These are phyloP conservation scores for Didymella glomerata DNA, from an alignment of 2,329 filamentous ascomycete genomes.

Conservation along the genomic window DNA sequence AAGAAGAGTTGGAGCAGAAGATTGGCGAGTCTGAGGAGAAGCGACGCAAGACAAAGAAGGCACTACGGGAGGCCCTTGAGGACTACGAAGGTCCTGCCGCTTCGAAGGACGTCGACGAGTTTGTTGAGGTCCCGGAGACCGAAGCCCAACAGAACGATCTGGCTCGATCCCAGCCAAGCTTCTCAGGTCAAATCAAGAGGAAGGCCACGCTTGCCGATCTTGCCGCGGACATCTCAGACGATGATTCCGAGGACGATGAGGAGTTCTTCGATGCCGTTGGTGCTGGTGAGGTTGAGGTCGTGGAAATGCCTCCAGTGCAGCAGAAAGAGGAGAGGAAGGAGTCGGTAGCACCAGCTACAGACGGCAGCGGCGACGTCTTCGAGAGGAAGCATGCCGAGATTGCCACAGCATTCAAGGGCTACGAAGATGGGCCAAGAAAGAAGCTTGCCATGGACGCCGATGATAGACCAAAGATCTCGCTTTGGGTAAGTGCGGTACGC, in stretches of 20 bases:
- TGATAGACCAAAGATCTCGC: slow-evolving; percentile 88
- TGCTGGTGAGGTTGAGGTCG: slow-evolving; percentile 85
- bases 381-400: slow-evolving; percentile 69
- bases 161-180: slow-evolving; percentile 27
- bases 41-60: slow-evolving; percentile 86
- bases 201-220: slow-evolving; percentile 75
- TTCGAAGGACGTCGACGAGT: slow-evolving; percentile 39
- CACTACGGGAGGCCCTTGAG: slow-evolving; percentile 84
- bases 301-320: slow-evolving; percentile 65
- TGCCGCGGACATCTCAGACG: slow-evolving; percentile 70
- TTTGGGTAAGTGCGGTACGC: slow-evolving; percentile 73
- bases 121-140: slow-evolving; percentile 43
- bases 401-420: slow-evolving; percentile 81
- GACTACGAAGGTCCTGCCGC: slow-evolving; percentile 49
- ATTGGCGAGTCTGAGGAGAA: slow-evolving; percentile 92
- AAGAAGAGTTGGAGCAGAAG: slow-evolving; percentile 86
- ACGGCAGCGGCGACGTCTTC: slow-evolving; percentile 56
- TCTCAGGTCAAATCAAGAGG: slow-evolving; percentile 55
- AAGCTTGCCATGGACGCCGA: slow-evolving; percentile 90
- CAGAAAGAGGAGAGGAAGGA: slow-evolving; percentile 51
- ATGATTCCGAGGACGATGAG: slow-evolving; percentile 79
- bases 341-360: slow-evolving; percentile 27
- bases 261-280: slow-evolving; percentile 99
- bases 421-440: slow-evolving; percentile 85
- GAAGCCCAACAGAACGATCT: slow-evolving; percentile 47